A percentile compares a stretch with the other conserved stretches of the same genome.
phyloP scores from a whole-genome alignment of 106 monocot genomes.

The Acorus gramineus region DNA sequence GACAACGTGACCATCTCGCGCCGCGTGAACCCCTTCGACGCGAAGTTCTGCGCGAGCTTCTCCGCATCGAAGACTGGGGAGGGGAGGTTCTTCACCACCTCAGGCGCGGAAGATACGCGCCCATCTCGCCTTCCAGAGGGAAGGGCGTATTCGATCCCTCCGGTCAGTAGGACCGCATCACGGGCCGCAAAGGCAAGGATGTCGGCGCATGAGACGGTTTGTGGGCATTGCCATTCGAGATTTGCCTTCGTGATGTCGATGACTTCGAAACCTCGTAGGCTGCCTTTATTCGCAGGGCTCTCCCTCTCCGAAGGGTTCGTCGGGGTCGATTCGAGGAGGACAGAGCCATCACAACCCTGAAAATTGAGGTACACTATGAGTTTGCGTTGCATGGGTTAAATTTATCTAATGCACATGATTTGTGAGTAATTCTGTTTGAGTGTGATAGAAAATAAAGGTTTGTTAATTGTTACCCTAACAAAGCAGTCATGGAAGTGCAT shows the following conservation, averaged over 20 bases:
- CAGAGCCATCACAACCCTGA: constrained; percentile 20
- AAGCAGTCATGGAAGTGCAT: constrained; percentile 70
- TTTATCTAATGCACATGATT: no score
- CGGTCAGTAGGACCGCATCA: constrained; percentile 14
- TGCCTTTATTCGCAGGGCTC: neutral
- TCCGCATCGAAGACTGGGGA: constrained; percentile 5
- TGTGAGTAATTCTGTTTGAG: no score
- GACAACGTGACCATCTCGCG: constrained; percentile 15
- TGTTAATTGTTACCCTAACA: constrained; percentile 28
- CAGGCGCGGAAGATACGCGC: constrained; percentile 5
- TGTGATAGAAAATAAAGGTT: neutral
- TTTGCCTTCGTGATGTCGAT: constrained; percentile 17
- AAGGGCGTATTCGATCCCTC: constrained; percentile 11
- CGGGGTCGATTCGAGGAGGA: constrained; percentile 7
- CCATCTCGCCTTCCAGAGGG: constrained; percentile 22
- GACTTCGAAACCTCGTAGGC: constrained; percentile 15
- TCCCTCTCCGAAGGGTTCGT: constrained; percentile 7
- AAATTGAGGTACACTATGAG: no score
- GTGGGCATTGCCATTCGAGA: constrained; percentile 20
- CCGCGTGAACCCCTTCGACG: constrained; percentile 7
- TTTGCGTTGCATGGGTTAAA: neutral
- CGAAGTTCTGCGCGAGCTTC: constrained; percentile 5
- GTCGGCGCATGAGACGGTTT: constrained; percentile 37
- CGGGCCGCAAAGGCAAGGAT: constrained; percentile 39
- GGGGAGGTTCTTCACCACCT: constrained; percentile 3